Conservation (phyloP, 2,329 filamentous ascomycete genomes). For the Fusarium coffeatum region DNA sequence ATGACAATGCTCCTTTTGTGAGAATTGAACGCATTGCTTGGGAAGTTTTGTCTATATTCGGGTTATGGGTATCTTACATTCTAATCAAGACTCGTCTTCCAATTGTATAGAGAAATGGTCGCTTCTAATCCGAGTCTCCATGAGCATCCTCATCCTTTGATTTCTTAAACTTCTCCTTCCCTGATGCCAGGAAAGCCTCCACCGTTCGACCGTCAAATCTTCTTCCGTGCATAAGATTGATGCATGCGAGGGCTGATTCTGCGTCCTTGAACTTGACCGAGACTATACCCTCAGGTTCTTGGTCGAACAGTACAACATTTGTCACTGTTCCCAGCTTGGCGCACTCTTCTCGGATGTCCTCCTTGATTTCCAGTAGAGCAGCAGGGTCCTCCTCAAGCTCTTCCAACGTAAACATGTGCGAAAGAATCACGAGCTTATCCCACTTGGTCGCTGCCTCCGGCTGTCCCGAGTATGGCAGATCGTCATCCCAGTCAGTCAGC, state of each 20-base stretch:
- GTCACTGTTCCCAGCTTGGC: constrained; percentile 87
- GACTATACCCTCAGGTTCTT: constrained; percentile 85
- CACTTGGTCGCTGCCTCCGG: constrained; percentile 63
- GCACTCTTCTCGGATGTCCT: constrained; percentile 93
- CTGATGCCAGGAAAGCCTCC: constrained; percentile 76
- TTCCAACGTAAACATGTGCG: constrained; percentile 90
- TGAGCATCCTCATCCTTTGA: constrained; percentile 67
- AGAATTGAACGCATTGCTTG: constrained; percentile 5
- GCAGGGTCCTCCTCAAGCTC: constrained; percentile 88
- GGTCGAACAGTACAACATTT: constrained; percentile 90
- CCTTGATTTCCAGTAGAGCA: constrained; percentile 89
- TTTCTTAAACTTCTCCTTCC: constrained; percentile 79
- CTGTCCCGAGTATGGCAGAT: constrained; percentile 69
- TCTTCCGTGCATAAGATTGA: constrained; percentile 81
- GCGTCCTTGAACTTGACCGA: constrained; percentile 83
- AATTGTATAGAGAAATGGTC: not conserved
- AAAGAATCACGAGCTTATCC: constrained; percentile 87
- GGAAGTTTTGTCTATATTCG: constrained; percentile 12
- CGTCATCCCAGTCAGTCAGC: constrained; percentile 95
- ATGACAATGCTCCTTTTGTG: not conserved
- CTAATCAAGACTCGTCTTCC: constrained; percentile 24
- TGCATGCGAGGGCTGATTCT: constrained; percentile 77
- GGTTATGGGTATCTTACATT: constrained; percentile 47
- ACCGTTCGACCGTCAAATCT: constrained; percentile 79
- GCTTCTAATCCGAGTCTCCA: constrained; percentile 50